Conservation (phyloP, 2,329 filamentous ascomycete species). For the Alternaria sp. region DNA sequence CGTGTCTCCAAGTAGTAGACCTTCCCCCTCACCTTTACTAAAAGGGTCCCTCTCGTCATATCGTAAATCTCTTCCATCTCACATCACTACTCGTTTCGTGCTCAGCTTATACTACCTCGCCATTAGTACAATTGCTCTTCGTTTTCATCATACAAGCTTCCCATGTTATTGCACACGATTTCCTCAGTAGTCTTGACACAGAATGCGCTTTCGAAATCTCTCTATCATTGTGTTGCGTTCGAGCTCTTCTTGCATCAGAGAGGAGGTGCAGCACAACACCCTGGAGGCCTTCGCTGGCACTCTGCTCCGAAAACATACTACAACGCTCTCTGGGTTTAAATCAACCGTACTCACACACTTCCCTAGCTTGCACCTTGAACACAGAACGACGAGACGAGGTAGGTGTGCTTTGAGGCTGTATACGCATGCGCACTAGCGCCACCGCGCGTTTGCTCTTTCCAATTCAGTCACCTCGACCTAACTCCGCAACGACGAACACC, state of each 20-base stretch:
- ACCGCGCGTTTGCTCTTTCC: constrained; percentile 7
- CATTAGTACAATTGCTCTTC: not conserved
- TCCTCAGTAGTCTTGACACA: not conserved
- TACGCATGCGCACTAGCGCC: not conserved
- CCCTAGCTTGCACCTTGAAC: not conserved
- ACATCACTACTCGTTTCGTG: not conserved
- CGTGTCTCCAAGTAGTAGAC: not conserved
- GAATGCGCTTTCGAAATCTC: not conserved
- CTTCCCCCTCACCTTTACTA: not conserved
- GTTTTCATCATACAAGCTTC: not conserved
- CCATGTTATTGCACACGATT: not conserved
- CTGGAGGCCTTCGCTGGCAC: not conserved
- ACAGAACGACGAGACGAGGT: not conserved
- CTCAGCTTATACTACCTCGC: not conserved
- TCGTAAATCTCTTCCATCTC: not conserved
- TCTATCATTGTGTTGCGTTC: not conserved
- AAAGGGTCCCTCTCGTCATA: not conserved
- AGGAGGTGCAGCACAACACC: not conserved
- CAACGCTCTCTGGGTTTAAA: not conserved
- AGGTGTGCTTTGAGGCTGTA: not conserved
- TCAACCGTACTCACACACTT: not conserved
- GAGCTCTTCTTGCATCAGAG: not conserved
- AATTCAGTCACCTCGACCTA: constrained; percentile 5
- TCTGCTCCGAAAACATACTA: not conserved
- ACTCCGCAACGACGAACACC: not conserved